Base-by-base conservation (phyloP, 2,329 filamentous ascomycete genomes). In the Camptophora hylomeconis region DNA sequence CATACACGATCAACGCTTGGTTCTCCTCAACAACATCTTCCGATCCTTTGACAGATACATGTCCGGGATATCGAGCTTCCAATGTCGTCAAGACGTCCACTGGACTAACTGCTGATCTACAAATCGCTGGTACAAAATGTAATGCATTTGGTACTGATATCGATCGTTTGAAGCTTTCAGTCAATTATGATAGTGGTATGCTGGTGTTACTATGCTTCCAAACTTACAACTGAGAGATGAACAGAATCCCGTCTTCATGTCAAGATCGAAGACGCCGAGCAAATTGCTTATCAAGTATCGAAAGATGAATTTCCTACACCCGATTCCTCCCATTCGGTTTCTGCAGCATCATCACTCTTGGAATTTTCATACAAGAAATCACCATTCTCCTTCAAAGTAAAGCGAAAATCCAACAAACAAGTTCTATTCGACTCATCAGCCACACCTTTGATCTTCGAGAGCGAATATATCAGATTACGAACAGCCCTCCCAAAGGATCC, bases 401-500 rank as follows among this genome's bases (percentile, higher is more conserved):
- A 31, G 17, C 40, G 46, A 6, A 63, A 52, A 52, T 35, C 29
- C 13, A 33, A 29, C 9, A 45, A 29, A 7, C 43, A 48, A 15
- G 28, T 40, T 9, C 32, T 80, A 6, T 79, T 80, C 48, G 72
- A 81, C 43, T 78, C 75, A 0, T 68, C 68, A 0, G 71, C 65
- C 2, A 63, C 65, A 5, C 58, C 60, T 9, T 56, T 84, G 9
- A 61, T 84, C 17, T 84, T 81, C 40, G 73, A 83, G 53, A 69
- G 67, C 8, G 77, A 84, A 48, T 84, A 80, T 42, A 50, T 84
- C n/a, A 67, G 73, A 17, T 59, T 83, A 32, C 64, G 73, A 20
- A 82, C 77, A 4, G 63, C 58, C 23, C 58, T 84, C 6, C 77
- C 79, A 0, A 50, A 65, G 2, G 58, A 70, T 32, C 75, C 77